These are phyloP conservation scores for Vitis riparia DNA, from an alignment of 164 flowering plant genomes.

Conservation along the genomic window DNA sequence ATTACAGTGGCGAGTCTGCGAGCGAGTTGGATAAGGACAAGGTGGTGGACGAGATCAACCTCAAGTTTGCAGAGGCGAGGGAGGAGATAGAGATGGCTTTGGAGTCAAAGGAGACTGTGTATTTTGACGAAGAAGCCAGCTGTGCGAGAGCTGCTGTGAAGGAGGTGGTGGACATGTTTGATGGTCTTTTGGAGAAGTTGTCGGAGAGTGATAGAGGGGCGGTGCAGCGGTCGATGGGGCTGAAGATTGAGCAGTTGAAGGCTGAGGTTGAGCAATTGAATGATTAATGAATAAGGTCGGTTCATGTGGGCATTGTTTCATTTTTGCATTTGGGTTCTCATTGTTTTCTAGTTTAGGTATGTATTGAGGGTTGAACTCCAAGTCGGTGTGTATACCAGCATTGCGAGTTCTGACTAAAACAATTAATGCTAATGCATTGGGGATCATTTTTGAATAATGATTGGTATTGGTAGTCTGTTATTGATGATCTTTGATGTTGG, in stretches of 20 bases:
- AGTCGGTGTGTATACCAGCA: too few species aligned
- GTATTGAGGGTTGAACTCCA: too few species aligned
- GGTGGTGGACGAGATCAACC: slow-evolving; percentile 79
- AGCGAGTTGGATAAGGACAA: slow-evolving; percentile 41
- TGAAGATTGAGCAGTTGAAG: slow-evolving; percentile 93
- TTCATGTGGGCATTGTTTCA: slow-evolving; percentile 7
- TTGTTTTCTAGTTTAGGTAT: too few species aligned
- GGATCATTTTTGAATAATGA: too few species aligned
- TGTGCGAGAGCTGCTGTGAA: slow-evolving; percentile 70
- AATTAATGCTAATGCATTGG: too few species aligned
- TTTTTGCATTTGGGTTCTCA: not conserved
- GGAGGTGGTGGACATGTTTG: slow-evolving; percentile 64
- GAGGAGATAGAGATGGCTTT: slow-evolving; percentile 93
- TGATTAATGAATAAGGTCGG: slow-evolving; percentile 54
- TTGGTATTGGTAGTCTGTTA: too few species aligned
- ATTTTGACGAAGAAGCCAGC: slow-evolving; percentile 89
- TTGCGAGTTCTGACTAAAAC: too few species aligned
- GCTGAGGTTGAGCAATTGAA: slow-evolving; percentile 86
- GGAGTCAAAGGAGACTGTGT: slow-evolving; percentile 94
- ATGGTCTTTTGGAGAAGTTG: slow-evolving; percentile 52
- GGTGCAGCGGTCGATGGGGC: slow-evolving; percentile 85
- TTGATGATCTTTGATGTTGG: too few species aligned
- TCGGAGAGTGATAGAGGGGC: slow-evolving; percentile 53
- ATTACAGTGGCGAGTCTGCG: slow-evolving; percentile 24
- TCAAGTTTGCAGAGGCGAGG: slow-evolving; percentile 92